Evolutionary conservation across 176 grass and related monocot species (phyloP).

Genomic region (Oryza officinalis): DNA sequence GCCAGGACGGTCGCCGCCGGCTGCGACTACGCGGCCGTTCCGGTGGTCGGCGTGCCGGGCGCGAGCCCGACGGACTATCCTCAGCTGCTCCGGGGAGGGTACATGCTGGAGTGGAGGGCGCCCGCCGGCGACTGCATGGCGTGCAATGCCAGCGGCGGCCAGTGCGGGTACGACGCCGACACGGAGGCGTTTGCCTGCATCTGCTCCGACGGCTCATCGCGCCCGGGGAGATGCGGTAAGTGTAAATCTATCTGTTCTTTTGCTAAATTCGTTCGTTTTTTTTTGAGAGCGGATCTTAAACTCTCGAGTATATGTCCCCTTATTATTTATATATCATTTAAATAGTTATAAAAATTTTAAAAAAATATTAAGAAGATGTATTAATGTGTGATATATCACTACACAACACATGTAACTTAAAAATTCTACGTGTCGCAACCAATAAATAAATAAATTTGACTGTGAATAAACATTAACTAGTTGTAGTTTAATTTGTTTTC

Average conservation of each 20-base stretch:
- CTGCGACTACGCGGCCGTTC: conserved; percentile 26
- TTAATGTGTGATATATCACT: too few species aligned
- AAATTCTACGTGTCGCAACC: too few species aligned
- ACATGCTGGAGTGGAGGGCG: conserved; percentile 49
- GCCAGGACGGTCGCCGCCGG: not conserved
- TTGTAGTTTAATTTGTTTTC: too few species aligned
- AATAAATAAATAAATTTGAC: too few species aligned
- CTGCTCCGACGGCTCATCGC: conserved; percentile 38
- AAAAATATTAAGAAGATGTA: too few species aligned
- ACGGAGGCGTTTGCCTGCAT: conserved; percentile 45
- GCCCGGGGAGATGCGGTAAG: conserved; percentile 40
- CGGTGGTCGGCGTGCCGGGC: conserved; percentile 35
- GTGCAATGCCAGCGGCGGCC: conserved; percentile 51
- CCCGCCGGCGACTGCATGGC: conserved; percentile 32
- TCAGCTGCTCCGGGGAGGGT: conserved; percentile 37
- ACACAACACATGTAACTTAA: too few species aligned
- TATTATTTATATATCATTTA: too few species aligned
- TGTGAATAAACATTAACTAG: too few species aligned
- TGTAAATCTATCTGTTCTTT: not conserved
- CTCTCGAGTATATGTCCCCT: too few species aligned
- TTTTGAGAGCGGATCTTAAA: too few species aligned
- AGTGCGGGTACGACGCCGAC: conserved; percentile 46
- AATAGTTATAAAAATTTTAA: too few species aligned
- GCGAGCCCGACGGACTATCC: conserved; percentile 19
- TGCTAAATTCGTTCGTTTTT: too few species aligned